These are phyloP conservation scores for Shiraia sp. DNA, from an alignment of 2,329 filamentous ascomycete species.

Conservation along the genomic window DNA sequence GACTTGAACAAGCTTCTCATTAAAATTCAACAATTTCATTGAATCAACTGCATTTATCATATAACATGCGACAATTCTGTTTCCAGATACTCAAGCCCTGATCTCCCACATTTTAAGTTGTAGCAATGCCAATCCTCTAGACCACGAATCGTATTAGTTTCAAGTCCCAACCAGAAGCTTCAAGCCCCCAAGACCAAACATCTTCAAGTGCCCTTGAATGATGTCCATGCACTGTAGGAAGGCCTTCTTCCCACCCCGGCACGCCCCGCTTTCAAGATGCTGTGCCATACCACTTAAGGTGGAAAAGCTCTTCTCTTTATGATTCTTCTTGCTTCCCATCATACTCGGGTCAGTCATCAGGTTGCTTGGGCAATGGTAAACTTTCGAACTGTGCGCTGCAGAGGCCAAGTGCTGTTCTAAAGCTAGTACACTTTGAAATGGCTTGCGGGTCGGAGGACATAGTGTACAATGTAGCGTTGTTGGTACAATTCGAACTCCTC, in stretches of 20 bases:
- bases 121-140: no score
- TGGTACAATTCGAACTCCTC: no score
- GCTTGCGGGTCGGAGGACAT: background rate
- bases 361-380: slow-evolving; percentile 1
- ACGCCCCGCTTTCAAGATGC: slow-evolving; percentile 10
- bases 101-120: no score
- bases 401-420: slow-evolving; percentile 1
- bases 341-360: background rate
- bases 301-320: slow-evolving; percentile 8
- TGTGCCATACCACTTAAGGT: slow-evolving; percentile 12
- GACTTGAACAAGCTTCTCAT: no score
- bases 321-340: background rate
- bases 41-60: no score
- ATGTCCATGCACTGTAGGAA: slow-evolving; percentile 7
- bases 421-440: background rate
- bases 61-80: no score
- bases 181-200: slow-evolving; percentile 9
- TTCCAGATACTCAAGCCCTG: no score
- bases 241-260: slow-evolving; percentile 1
- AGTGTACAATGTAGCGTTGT: background rate
- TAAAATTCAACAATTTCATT: no score
- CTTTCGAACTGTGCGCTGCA: background rate
- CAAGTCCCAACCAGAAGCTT: no score
- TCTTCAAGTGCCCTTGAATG: slow-evolving; percentile 7
- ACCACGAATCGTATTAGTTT: no score